Evolutionary conservation across 306 rosid species (phyloP).

Genomic region (Quercus aquifolioides): DNA sequence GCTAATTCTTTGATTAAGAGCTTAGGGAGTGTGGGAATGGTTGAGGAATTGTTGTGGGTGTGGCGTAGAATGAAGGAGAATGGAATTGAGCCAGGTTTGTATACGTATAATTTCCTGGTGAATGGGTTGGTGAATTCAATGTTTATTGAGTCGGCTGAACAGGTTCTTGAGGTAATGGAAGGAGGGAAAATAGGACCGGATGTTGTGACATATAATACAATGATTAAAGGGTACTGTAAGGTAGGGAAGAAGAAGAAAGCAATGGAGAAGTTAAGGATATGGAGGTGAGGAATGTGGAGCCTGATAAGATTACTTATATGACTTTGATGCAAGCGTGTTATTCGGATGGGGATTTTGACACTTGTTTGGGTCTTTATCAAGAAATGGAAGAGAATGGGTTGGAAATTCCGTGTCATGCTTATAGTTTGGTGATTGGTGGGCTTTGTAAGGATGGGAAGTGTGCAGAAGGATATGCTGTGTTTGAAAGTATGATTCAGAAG

Average conservation of each 20-base stretch:
- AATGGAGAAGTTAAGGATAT: constrained; percentile 37
- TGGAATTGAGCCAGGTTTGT: constrained; percentile 57
- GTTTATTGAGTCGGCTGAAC: constrained; percentile 64
- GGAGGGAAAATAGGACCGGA: constrained; percentile 58
- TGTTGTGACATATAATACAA: constrained; percentile 62
- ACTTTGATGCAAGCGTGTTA: constrained; percentile 74
- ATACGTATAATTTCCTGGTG: constrained; percentile 53
- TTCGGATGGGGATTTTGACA: constrained; percentile 51
- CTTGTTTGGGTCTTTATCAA: constrained; percentile 71
- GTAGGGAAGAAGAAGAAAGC: constrained; percentile 55
- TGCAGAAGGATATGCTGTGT: constrained; percentile 57
- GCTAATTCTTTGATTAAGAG: constrained; percentile 61
- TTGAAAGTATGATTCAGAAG: constrained; percentile 56
- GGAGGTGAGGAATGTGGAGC: constrained; percentile 35
- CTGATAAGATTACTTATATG: constrained; percentile 78
- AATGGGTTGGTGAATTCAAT: constrained; percentile 69
- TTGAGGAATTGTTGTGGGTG: constrained; percentile 78
- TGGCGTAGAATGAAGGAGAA: constrained; percentile 76
- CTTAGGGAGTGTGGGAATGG: constrained; percentile 57
- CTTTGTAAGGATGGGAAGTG: constrained; percentile 64
- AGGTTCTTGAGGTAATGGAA: constrained; percentile 65
- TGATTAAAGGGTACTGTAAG: constrained; percentile 78
- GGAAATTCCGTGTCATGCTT: constrained; percentile 58
- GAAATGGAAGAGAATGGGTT: constrained; percentile 74
- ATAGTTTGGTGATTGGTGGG: constrained; percentile 67